Evolutionary conservation across 805 yeast species (phyloP), one percentile per base, ranked within the genome.

Genomic region (Pichia heedii): DNA sequence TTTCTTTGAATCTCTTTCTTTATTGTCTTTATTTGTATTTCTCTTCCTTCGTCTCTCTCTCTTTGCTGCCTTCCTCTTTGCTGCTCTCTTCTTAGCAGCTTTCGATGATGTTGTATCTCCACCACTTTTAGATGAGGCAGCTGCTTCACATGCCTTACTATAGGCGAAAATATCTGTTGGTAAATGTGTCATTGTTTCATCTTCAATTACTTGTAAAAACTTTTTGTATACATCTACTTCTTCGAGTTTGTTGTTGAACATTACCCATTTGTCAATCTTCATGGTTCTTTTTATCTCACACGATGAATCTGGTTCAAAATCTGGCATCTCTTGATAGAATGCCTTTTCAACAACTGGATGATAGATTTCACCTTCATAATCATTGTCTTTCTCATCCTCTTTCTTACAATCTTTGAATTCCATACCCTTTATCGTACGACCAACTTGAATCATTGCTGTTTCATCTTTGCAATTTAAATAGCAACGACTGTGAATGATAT

Each of bases 401-500:
- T 40, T 29, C 3, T 18, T 22, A 39, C 33, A 36, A 19, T 41
- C 32, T 8, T 20, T 37, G 13, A 69, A 68, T 7, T 54, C 50
- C 43, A 60, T 53, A 0, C 48, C 48, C 24, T 53, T 54, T 12
- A 66, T 49, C 2, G 45, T 45, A 5, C 45, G 39, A 3, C 58
- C 56, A 38, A 71, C 65, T 2, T 49, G 46, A n/a, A 52, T 56
- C 39, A 68, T 53, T 1, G 44, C 34, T 4, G 46, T 39, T 12
- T 54, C 53, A n/a, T 53, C 57, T 38, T 59, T 61, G 45, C 73
- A 66, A 12, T 48, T 44, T 2, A 70, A 48, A 52, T 69, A 73
- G 12, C 70, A 67, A 45, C 76, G 55, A 2, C 77, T 71, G 44
- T 57, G 59, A 1, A 54, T 53, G 0, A 73, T 71, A 13, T 52